phyloP scores from a whole-genome alignment of 2,329 filamentous ascomycete genomes.

The Colletotrichum echinochloae region DNA sequence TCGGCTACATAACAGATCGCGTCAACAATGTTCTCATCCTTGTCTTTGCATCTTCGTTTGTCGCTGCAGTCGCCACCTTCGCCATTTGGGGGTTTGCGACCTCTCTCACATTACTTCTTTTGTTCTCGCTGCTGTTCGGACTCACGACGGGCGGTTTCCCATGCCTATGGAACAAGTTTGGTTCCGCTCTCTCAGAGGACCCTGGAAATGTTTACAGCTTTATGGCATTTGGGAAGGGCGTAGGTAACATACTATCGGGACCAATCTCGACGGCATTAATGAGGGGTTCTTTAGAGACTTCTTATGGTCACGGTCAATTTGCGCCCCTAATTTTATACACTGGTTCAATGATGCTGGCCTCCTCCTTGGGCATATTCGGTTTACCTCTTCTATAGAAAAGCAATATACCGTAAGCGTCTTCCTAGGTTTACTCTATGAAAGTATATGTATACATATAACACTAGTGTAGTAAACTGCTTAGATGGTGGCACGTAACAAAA shows the following conservation, averaged over 20 bases:
- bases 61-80: slow-evolving; percentile 61
- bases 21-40: slow-evolving; percentile 59
- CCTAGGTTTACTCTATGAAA: too few relatives aligned
- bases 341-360: slow-evolving; percentile 33
- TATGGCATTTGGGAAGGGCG: slow-evolving; percentile 47
- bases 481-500: too few relatives aligned
- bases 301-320: slow-evolving; percentile 16
- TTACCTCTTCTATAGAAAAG: too few relatives aligned
- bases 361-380: slow-evolving; percentile 3
- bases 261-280: slow-evolving; percentile 43
- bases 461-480: too few relatives aligned
- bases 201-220: slow-evolving; percentile 44
- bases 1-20: slow-evolving; percentile 60
- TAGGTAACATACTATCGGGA: slow-evolving; percentile 46
- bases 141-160: slow-evolving; percentile 62
- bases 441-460: too few relatives aligned
- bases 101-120: slow-evolving; percentile 56
- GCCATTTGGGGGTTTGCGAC: slow-evolving; percentile 66
- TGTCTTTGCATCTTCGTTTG: slow-evolving; percentile 54
- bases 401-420: too few relatives aligned
- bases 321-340: slow-evolving; percentile 28
- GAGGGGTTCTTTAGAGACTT: not conserved
- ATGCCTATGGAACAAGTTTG: slow-evolving; percentile 46
- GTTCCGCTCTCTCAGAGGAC: slow-evolving; percentile 45
- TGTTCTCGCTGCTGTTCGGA: slow-evolving; percentile 67